Evolutionary conservation across 768 basidiomycete genomes (phyloP).

Genomic region (Baorangia bicolor): DNA sequence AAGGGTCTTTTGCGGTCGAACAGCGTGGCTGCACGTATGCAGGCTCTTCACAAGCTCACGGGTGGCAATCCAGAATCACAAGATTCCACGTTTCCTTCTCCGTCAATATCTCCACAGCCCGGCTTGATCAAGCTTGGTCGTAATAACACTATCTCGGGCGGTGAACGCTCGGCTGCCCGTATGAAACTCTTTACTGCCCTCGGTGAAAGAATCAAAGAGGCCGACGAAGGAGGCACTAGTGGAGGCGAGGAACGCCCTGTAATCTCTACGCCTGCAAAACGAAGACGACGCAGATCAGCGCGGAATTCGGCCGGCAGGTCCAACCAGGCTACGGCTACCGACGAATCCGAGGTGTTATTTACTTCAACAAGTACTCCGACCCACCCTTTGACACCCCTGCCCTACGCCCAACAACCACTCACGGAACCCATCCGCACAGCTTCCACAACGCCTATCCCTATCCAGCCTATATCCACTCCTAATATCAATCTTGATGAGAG

Average conservation of each 20-base stretch:
- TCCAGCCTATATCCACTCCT: constrained; percentile 27
- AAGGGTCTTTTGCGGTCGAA: constrained; percentile 85
- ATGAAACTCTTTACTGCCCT: constrained; percentile 64
- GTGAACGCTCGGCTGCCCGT: constrained; percentile 72
- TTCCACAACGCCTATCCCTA: constrained; percentile 29
- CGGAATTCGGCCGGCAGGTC: constrained; percentile 40
- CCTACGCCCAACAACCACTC: constrained; percentile 34
- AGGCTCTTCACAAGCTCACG: constrained; percentile 83
- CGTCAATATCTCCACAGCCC: constrained; percentile 48
- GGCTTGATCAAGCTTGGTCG: constrained; percentile 49
- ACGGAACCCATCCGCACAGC: constrained; percentile 28
- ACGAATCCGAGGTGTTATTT: constrained; percentile 44
- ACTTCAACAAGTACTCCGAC: constrained; percentile 60
- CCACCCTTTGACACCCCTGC: constrained; percentile 52
- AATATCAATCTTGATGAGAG: constrained; percentile 31
- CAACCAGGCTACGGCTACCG: constrained; percentile 39
- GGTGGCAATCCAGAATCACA: constrained; percentile 63
- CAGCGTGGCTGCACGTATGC: constrained; percentile 77
- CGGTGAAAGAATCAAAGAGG: constrained; percentile 56
- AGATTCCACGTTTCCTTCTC: constrained; percentile 53
- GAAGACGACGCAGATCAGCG: constrained; percentile 55
- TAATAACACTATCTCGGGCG: constrained; percentile 82
- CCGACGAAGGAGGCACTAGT: constrained; percentile 61
- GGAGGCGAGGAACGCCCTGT: constrained; percentile 53
- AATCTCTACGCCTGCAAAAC: constrained; percentile 47